These are phyloP conservation scores for Debaryomycetaceae sp. DNA, from an alignment of 1,139 yeast genomes.

Conservation along the genomic window DNA sequence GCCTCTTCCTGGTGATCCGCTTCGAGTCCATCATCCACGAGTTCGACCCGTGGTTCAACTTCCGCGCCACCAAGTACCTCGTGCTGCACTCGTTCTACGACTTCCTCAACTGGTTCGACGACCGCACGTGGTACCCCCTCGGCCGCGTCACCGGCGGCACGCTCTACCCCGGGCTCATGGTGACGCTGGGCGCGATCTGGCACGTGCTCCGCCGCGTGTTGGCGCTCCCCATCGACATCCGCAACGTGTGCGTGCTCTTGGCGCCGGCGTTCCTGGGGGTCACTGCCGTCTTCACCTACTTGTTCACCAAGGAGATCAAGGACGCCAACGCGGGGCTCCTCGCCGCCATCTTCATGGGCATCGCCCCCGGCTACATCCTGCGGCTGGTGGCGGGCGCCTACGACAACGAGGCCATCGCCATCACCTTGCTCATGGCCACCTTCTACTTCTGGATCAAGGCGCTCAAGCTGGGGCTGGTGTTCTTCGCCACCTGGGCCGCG, in stretches of 20 bases:
- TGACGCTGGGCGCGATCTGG: conserved; percentile 89
- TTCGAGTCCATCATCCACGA: conserved; percentile 97
- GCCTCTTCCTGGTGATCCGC: conserved; percentile 75
- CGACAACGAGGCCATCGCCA: conserved; percentile 98
- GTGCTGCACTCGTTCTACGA: conserved; percentile 82
- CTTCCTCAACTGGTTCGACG: conserved; percentile 97
- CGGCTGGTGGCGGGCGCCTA: conserved; percentile 98
- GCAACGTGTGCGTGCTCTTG: conserved; percentile 91
- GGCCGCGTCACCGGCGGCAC: conserved; percentile 99
- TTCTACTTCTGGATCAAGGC: conserved; percentile 96
- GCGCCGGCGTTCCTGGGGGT: conserved; percentile 96
- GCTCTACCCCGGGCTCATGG: conserved; percentile 96
- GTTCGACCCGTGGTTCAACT: conserved; percentile 99
- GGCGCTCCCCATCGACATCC: conserved; percentile 84
- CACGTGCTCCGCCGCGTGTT: conserved; percentile 58
- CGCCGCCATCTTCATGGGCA: conserved; percentile 93
- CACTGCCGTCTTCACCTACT: conserved; percentile 89
- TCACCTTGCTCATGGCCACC: conserved; percentile 90
- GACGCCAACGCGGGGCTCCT: conserved; percentile 85
- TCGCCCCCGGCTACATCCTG: conserved; percentile 97
- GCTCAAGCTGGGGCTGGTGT: conserved; percentile 82
- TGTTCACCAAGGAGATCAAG: conserved; percentile 86
- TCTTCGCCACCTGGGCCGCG: conserved; percentile 82
- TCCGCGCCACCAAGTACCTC: conserved; percentile 87
- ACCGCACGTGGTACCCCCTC: conserved; percentile 97